phyloP scores from a whole-genome alignment of 1,284 basidiomycete species.

The Cystobasidiaceae sp. region DNA sequence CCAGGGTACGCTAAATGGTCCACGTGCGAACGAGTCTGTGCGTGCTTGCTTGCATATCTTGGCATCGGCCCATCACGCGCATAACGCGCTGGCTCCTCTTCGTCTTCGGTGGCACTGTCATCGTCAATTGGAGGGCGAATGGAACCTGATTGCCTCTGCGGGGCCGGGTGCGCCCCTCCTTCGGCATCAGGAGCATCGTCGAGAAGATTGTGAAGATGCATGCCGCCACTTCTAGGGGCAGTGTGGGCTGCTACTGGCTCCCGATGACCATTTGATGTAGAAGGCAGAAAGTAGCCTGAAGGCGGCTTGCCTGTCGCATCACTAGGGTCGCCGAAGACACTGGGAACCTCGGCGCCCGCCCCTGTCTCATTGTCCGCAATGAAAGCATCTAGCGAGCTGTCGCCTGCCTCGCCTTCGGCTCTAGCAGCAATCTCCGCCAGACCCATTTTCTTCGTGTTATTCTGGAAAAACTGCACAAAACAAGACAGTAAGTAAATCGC shows the following conservation, averaged over 20 bases:
- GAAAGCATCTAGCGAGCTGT: not conserved
- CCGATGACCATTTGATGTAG: not conserved
- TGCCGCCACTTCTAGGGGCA: constrained; percentile 4
- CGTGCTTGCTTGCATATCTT: too few relatives aligned
- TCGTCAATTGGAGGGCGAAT: not conserved
- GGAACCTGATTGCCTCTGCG: not conserved
- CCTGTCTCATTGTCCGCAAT: not conserved
- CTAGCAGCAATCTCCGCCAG: constrained; percentile 18
- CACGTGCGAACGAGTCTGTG: too few relatives aligned
- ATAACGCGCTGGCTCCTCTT: constrained; percentile 25
- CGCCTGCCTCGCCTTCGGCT: constrained; percentile 10
- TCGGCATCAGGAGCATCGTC: constrained; percentile 29
- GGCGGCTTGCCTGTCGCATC: not conserved
- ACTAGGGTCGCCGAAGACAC: constrained; percentile 15
- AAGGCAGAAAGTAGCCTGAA: constrained; percentile 22
- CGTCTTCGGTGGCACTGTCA: constrained; percentile 27
- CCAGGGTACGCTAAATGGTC: too few relatives aligned
- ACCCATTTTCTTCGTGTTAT: constrained; percentile 28
- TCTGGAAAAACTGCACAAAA: constrained; percentile 30
- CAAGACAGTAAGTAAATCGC: not conserved
- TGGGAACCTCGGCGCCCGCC: constrained; percentile 9
- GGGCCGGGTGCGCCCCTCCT: constrained; percentile 19
- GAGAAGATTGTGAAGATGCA: constrained; percentile 26
- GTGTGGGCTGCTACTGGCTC: constrained; percentile 1
- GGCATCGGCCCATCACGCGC: too few relatives aligned